Evolutionary conservation across 345 rosid genomes (phyloP).

Genomic region (Trapa bicornis): DNA sequence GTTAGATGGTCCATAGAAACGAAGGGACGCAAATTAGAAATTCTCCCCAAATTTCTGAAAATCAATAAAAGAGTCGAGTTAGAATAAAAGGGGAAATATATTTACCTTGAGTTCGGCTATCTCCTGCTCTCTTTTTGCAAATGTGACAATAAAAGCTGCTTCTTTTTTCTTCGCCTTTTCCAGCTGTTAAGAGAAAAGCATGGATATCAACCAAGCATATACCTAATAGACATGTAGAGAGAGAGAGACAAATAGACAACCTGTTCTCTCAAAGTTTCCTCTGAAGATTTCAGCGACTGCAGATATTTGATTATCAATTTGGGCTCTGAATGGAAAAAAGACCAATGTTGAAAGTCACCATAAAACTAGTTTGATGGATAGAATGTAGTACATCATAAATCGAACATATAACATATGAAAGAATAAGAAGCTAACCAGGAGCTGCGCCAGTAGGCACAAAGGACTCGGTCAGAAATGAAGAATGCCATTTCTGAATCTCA

Average conservation of each 20-base stretch:
- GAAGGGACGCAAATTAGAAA: background rate
- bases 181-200: constrained; percentile 37
- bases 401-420: background rate
- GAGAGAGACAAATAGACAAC: constrained; percentile 14
- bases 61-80: too few relatives aligned
- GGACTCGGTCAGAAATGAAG: constrained; percentile 66
- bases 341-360: constrained; percentile 1
- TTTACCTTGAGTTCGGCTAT: constrained; percentile 79
- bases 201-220: background rate
- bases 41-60: too few relatives aligned
- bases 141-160: constrained; percentile 91
- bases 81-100: too few relatives aligned
- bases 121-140: constrained; percentile 91
- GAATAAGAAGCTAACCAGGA: constrained; percentile 51
- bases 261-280: constrained; percentile 81
- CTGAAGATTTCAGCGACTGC: constrained; percentile 71
- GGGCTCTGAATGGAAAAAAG: constrained; percentile 8
- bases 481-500: constrained; percentile 75
- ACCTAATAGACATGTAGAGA: background rate
- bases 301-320: constrained; percentile 56
- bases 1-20: background rate
- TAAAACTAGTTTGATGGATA: background rate
- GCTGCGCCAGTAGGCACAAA: constrained; percentile 50
- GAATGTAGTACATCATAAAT: constrained; percentile 8
- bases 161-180: constrained; percentile 94